Evolutionary conservation across 345 rosid species (phyloP).

Genomic region (Populus deltoides): DNA sequence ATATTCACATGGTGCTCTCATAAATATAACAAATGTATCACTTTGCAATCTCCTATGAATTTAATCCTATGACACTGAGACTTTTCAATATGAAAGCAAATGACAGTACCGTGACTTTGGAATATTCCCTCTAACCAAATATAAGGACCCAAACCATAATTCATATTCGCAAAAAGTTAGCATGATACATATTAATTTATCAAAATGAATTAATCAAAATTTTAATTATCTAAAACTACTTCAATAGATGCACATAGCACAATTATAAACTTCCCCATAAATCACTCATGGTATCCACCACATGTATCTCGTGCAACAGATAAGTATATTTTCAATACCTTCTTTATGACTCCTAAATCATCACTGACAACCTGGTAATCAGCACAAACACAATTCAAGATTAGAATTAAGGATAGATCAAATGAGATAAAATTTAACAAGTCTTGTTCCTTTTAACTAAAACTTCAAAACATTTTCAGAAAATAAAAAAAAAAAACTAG

Average conservation of each 20-base stretch:
- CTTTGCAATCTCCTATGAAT: not conserved
- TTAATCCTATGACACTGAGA: not conserved
- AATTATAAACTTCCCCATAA: not conserved
- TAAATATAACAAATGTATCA: not conserved
- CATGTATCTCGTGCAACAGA: not conserved
- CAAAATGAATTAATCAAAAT: not conserved
- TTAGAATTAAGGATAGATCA: conserved; percentile 5
- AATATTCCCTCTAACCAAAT: not conserved
- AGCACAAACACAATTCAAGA: conserved; percentile 14
- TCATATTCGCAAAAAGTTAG: not conserved
- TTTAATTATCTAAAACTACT: not conserved
- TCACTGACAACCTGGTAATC: conserved; percentile 71
- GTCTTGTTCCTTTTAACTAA: not conserved
- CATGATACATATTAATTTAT: not conserved
- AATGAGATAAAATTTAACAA: not conserved
- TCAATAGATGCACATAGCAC: too few relatives aligned
- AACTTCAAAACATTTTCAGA: too few relatives aligned
- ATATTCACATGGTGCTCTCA: not conserved
- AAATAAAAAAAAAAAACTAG: too few relatives aligned
- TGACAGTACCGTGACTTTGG: not conserved
- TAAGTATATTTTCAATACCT: conserved; percentile 44
- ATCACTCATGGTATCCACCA: not conserved
- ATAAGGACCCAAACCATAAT: not conserved
- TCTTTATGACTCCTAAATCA: conserved; percentile 83
- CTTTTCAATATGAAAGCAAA: not conserved